Base-by-base conservation (phyloP, 1,284 basidiomycete species). In the Anthracocystis walkeri region DNA sequence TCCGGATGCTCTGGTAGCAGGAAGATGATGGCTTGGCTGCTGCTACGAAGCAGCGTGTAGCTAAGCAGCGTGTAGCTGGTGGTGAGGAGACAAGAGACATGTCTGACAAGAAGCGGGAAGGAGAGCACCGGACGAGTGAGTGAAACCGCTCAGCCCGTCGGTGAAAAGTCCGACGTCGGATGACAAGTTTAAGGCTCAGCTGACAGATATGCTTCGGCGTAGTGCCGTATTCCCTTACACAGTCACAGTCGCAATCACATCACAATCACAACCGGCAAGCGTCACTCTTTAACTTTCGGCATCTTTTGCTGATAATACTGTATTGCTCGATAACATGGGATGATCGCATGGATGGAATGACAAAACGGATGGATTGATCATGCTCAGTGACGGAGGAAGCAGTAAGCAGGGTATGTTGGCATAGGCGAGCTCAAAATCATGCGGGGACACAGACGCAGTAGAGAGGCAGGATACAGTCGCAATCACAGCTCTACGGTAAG, bases 131-230 rank as follows among this genome's bases (percentile, higher is more conserved):
- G 27, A 29, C 27, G 20, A 33, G 29, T 14, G n/a, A 12, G 20
- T 21, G n/a, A 50, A 48, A n/a, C 46, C 29, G 8, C 46, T 48
- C 6, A 31, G 46, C 46, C 21, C 20, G 33, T 33, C 33, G 49
- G 33, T 40, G 38, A 18, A 55, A 53, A 27, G 51, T 38, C 35
- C 51, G 51, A 53, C 38, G 50, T 35, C 31, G 38, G 51, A 29
- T 53, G 27, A 10, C 16, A 29, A 6, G 41, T 42, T 42, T 42
- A 10, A 42, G 41, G 41, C 46, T 48, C 46, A 48, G 46, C 46
- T 31, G 46, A 48, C 46, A 48, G 14, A 7, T 27, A 14, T 12
- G 4, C 18, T 31, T 29, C 18, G 46, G 46, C 8, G 29, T 29
- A 18, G 18, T 48, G 46, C 46, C 46, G 46, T 48, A 6, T 16